Percentiles rank a stretch among this genome's conserved stretches.
Evolutionary conservation across 805 yeast species (phyloP).

Genomic region (Wickerhamiella spandovensis): DNA sequence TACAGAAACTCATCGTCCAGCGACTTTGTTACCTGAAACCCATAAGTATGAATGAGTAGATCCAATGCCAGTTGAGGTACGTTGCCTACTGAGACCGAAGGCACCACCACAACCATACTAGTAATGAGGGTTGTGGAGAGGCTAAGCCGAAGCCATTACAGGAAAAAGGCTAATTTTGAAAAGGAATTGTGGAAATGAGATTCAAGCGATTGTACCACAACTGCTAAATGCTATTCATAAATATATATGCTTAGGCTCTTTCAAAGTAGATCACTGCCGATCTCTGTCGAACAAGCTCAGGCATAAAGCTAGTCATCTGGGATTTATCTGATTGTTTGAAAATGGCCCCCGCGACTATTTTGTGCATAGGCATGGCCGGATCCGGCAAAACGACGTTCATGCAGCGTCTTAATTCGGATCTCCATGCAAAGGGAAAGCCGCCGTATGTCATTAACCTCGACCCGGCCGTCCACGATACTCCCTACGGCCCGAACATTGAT

Average conservation of each 20-base stretch:
- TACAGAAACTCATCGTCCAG: conserved; percentile 51
- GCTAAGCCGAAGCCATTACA: too few species aligned
- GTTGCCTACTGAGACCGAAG: conserved; percentile 77
- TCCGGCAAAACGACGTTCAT: conserved; percentile 96
- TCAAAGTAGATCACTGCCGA: too few species aligned
- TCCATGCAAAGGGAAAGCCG: conserved; percentile 51
- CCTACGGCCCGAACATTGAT: conserved; percentile 88
- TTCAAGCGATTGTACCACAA: too few species aligned
- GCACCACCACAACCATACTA: conserved; percentile 35
- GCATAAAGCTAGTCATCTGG: not conserved
- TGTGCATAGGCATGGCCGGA: conserved; percentile 57
- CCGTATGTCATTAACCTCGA: conserved; percentile 92
- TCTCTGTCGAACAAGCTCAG: not conserved
- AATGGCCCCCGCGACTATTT: conserved; percentile 21
- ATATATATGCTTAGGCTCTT: too few species aligned
- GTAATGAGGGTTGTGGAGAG: not conserved
- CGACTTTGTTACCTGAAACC: conserved; percentile 37
- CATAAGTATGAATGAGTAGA: conserved; percentile 51
- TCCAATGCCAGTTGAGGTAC: conserved; percentile 77
- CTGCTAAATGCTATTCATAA: too few species aligned
- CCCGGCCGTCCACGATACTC: conserved; percentile 92
- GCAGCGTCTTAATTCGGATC: conserved; percentile 85
- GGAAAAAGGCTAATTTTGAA: too few species aligned
- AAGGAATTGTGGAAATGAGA: too few species aligned
- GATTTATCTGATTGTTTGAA: not conserved